Percentiles rank a stretch among this genome's conserved stretches.
phyloP scores from a whole-genome alignment of 805 yeast genomes.

The Jamesozyma jinghongensis region DNA sequence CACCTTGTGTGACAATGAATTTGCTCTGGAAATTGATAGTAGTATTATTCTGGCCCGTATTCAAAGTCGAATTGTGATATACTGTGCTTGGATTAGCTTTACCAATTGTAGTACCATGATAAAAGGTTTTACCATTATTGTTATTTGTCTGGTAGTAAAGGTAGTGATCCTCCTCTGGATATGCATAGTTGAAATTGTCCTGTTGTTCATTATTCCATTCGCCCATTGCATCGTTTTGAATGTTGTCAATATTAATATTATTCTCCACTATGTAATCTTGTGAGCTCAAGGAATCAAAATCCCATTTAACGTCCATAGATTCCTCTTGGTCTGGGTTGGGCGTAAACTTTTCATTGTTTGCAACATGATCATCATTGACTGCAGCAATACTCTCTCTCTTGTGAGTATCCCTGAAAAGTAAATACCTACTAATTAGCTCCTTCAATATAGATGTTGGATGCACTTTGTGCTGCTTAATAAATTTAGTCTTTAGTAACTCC shows the following conservation, averaged over 20 bases:
- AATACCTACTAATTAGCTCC: conserved; percentile 66
- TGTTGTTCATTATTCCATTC: conserved; percentile 21
- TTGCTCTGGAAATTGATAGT: conserved; percentile 15
- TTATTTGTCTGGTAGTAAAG: conserved; percentile 20
- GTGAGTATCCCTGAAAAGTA: conserved; percentile 65
- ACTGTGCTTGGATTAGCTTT: conserved; percentile 17
- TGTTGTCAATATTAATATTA: conserved; percentile 42
- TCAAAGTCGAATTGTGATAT: conserved; percentile 23
- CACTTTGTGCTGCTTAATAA: conserved; percentile 54
- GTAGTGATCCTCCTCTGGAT: conserved; percentile 28
- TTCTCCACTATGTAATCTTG: conserved; percentile 66
- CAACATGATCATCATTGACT: neutral
- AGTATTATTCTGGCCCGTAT: conserved; percentile 15
- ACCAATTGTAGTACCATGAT: conserved; percentile 27
- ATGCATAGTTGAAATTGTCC: conserved; percentile 24
- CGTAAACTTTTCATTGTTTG: neutral
- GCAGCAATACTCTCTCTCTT: conserved; percentile 41
- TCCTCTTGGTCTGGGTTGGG: conserved; percentile 13
- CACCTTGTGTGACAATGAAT: neutral
- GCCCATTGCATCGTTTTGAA: conserved; percentile 19
- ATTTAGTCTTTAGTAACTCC: conserved; percentile 64
- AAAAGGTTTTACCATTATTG: conserved; percentile 11
- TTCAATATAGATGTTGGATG: conserved; percentile 52
- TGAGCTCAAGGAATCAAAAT: conserved; percentile 72
- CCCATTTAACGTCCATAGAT: conserved; percentile 63